Evolutionary conservation across 208 protist species (phyloP), one percentile per base, ranked within the genome.

Genomic region (Tetramitus jugosus): DNA sequence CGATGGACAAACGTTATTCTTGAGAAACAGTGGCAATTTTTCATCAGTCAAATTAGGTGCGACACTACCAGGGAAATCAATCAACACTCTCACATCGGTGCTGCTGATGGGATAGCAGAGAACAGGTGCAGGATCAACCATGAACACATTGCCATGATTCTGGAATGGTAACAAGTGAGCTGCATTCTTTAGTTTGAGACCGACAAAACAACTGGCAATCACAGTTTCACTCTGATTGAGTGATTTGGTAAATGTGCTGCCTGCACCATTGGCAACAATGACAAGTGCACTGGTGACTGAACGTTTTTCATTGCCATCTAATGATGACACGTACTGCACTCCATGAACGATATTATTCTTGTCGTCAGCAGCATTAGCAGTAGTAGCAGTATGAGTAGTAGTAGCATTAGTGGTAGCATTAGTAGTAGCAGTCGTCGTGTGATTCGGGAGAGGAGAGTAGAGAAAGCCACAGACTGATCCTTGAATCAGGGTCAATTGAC

Each of bases 211-310:
- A 60, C 89, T 94, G 79, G 91, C 88, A 79, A 93, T 91, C 46
- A 91, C 81, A 29, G 82, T 77, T 69, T 88, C 86, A 10, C 87
- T 90, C 8, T 81, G 89, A 82, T 90, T 91, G 79, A 94, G 87
- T 76, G 86, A 84, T 35, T 88, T 85, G 85, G 93, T 94, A 82
- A 88, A 95, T 67, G 93, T 93, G 80, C 90, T 94, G 81, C 87
- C 86, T 72, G 88, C 90, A n/a, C 94, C 94, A 83, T 96, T 92
- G 80, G 89, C 94, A 83, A 95, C 95, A 42, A 97, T 80, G 43
- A 93, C 87, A 17, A 97, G 86, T 61, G 91, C 88, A 17, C 89
- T 90, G 29, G 85, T 90, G 42, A 86, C 89, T n/a, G n/a, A n/a
- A n/a, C n/a, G n/a, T n/a, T n/a, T n/a, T n/a, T n/a, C n/a, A n/a